phyloP scores from a whole-genome alignment of 306 rosid species.

The Rosa lucieae region DNA sequence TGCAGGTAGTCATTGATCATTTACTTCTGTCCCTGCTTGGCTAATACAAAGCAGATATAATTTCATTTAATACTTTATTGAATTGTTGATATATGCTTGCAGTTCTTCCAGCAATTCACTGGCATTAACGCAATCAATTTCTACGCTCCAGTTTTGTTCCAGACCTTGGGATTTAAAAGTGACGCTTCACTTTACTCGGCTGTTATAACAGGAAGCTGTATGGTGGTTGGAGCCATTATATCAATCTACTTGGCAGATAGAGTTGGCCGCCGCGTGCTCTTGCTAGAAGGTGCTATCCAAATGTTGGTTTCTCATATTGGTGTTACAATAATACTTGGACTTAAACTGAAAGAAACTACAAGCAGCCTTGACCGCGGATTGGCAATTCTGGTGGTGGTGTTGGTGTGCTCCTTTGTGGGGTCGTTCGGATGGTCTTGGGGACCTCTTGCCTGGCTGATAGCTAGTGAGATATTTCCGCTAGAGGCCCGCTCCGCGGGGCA shows the following conservation, averaged over 20 bases:
- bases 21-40: neutral
- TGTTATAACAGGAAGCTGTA: constrained; percentile 6
- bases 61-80: neutral
- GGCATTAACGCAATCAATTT: constrained; percentile 64
- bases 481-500: constrained; percentile 65
- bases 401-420: constrained; percentile 12
- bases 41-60: neutral
- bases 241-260: constrained; percentile 1
- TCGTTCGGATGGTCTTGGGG: constrained; percentile 75
- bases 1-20: constrained; percentile 41
- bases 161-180: constrained; percentile 43
- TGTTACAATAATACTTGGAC: constrained; percentile 7
- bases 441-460: constrained; percentile 66
- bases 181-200: constrained; percentile 23
- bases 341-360: constrained; percentile 12
- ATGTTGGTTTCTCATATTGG: constrained; percentile 17
- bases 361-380: constrained; percentile 5
- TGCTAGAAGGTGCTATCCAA: constrained; percentile 22
- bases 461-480: constrained; percentile 59
- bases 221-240: constrained; percentile 8
- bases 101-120: constrained; percentile 72
- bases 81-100: constrained; percentile 2
- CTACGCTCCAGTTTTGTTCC: constrained; percentile 67
- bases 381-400: constrained; percentile 15
- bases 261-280: neutral